Base-by-base conservation (phyloP, 768 basidiomycete species). In the Suillus fuscotomentosus region DNA sequence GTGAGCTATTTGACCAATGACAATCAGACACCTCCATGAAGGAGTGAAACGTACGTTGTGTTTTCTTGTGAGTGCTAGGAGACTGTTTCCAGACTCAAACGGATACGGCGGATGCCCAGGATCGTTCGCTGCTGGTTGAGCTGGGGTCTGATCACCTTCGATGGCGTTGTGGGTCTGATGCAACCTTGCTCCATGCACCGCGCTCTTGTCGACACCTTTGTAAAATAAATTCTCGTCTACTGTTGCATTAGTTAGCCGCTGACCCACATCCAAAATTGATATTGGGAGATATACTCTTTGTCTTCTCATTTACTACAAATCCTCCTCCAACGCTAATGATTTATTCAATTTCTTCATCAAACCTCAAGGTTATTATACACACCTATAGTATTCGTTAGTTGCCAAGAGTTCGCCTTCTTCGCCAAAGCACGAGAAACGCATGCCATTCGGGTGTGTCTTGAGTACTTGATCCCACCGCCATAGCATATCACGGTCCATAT, bases 141-240 rank as follows among this genome's bases (percentile, higher is more conserved):
- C 60, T 62, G 70, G 63, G 36, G 55, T 45, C 11, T 48, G 24
- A 24, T 72, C 67, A 14, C 66, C 67, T 31, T 71, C 63, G 20
- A 82, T 79, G 8, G 80, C 67, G 27, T 77, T 80, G 69, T 86
- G 84, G 14, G 78, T 80, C 68, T 92, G 90, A 69, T 91, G 86
- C 51, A 93, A 79, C 43, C 96, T 84, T 41, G 94, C 89, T 17
- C 86, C 87, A 64, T 94, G 92, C 5, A 95, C 95, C 11, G 79
- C 81, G 61, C 81, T 80, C 77, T 96, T 95, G 76, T 95, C 87
- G 34, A 96, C 91, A 20, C 92, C 88, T 76, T 94, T 94, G 82
- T 97, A 98, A 74, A 93, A 98, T 66, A 97, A 73, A 72, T 98
- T 98, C 78, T 98, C 96, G 69, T 94, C 94, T 62, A 89, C 93